These are phyloP conservation scores for Cryptococcus sp. DNA, from an alignment of 1,284 basidiomycete genomes.

Conservation along the genomic window DNA sequence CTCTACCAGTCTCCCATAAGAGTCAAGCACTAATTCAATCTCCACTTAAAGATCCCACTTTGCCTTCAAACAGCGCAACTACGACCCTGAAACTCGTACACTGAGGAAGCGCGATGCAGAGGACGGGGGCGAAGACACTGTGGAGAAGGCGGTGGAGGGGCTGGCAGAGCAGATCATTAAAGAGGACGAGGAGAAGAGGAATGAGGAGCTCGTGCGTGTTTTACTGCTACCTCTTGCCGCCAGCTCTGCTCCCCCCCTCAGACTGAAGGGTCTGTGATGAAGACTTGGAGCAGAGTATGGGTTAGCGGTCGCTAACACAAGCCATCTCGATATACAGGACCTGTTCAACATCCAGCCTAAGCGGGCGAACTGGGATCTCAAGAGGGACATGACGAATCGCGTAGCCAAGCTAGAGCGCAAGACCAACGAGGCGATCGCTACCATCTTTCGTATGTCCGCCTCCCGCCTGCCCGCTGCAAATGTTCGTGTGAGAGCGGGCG, in stretches of 20 bases:
- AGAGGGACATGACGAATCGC: slow-evolving; percentile 88
- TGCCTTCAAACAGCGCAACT: slow-evolving; percentile 70
- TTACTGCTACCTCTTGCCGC: background rate
- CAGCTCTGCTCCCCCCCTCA: too few species aligned
- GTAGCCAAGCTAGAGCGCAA: slow-evolving; percentile 80
- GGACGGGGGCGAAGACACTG: slow-evolving; percentile 65
- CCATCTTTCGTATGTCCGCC: slow-evolving; percentile 72
- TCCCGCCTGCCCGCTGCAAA: background rate
- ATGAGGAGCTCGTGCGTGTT: slow-evolving; percentile 75
- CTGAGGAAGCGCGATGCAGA: slow-evolving; percentile 61
- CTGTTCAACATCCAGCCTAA: slow-evolving; percentile 96
- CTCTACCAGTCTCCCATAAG: background rate
- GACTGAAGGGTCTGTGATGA: too few species aligned
- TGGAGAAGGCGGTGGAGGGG: slow-evolving; percentile 80
- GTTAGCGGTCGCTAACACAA: background rate
- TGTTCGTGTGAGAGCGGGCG: background rate
- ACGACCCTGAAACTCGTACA: slow-evolving; percentile 76
- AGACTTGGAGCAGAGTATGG: too few species aligned
- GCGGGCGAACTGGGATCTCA: slow-evolving; percentile 94
- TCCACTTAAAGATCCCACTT: slow-evolving; percentile 54
- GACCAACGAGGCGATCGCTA: slow-evolving; percentile 88
- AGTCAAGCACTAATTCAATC: too few species aligned
- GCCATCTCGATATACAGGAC: slow-evolving; percentile 60
- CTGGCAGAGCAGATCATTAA: slow-evolving; percentile 76
- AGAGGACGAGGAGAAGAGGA: slow-evolving; percentile 77